Conservation (phyloP, 2,329 filamentous ascomycete genomes). For the Cladosporium velox region DNA sequence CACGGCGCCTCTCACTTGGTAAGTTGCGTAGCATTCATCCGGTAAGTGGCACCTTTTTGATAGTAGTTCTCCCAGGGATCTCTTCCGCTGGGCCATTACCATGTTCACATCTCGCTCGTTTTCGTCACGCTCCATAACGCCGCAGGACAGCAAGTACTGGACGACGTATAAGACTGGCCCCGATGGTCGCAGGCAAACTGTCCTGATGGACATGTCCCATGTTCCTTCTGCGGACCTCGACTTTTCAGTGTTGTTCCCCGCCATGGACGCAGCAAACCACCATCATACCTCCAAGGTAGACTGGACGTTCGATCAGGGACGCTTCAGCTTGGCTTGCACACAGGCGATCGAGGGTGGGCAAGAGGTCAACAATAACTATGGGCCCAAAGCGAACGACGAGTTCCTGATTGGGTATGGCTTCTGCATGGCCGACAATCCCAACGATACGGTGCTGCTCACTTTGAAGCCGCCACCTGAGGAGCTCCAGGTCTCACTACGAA, state of each 20-base stretch:
- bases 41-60: constrained; percentile 32
- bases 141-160: constrained; percentile 40
- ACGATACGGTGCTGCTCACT: constrained; percentile 49
- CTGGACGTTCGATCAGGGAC: constrained; percentile 47
- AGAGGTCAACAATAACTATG: constrained; percentile 57
- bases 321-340: constrained; percentile 44
- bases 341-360: constrained; percentile 39
- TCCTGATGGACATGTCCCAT: constrained; percentile 38
- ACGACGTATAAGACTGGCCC: constrained; percentile 37
- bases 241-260: constrained; percentile 51
- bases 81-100: constrained; percentile 54
- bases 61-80: constrained; percentile 41
- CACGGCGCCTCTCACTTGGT: constrained; percentile 45
- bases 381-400: constrained; percentile 55
- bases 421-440: constrained; percentile 49
- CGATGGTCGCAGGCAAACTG: constrained; percentile 35
- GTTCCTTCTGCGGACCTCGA: constrained; percentile 38
- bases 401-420: constrained; percentile 57
- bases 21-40: constrained; percentile 29
- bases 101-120: constrained; percentile 56
- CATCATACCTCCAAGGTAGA: constrained; percentile 48
- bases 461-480: constrained; percentile 43
- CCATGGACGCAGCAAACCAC: constrained; percentile 54
- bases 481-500: constrained; percentile 37
- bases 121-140: constrained; percentile 43